Evolutionary conservation across 2,329 filamentous ascomycete genomes (phyloP).

Genomic region (Aspergillus phoenicis): DNA sequence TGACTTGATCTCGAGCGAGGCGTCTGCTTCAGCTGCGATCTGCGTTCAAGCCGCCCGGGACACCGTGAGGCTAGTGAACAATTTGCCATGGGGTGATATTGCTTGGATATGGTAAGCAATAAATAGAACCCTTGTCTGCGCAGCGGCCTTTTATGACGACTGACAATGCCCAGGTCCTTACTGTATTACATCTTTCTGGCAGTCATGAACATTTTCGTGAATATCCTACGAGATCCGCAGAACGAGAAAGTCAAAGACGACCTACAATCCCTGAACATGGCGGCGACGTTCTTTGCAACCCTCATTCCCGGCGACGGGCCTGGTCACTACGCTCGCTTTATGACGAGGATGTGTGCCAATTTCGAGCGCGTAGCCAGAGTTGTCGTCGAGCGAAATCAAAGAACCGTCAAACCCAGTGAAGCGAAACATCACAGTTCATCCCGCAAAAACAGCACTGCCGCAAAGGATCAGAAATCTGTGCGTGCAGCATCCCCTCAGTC

Average conservation of each 20-base stretch:
- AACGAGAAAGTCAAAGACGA: conserved; percentile 81
- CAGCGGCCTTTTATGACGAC: background rate
- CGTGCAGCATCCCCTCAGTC: conserved; percentile 20
- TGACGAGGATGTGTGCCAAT: conserved; percentile 85
- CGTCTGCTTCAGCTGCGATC: conserved; percentile 83
- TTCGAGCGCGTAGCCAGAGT: conserved; percentile 88
- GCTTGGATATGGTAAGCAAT: conserved; percentile 81
- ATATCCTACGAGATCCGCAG: conserved; percentile 87
- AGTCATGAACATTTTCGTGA: conserved; percentile 87
- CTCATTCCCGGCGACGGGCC: conserved; percentile 76
- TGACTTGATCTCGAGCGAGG: conserved; percentile 77
- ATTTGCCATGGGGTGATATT: conserved; percentile 90
- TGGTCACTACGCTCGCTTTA: conserved; percentile 82
- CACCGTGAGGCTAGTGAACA: conserved; percentile 87
- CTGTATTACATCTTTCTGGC: conserved; percentile 93
- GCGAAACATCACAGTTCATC: conserved; percentile 27
- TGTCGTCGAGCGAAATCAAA: conserved; percentile 85
- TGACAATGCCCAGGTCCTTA: conserved; percentile 62
- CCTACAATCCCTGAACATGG: conserved; percentile 80
- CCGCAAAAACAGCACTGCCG: background rate
- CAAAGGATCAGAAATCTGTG: background rate
- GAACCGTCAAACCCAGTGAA: conserved; percentile 55
- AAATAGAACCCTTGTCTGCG: background rate
- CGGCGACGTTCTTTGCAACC: conserved; percentile 85
- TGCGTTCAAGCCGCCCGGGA: conserved; percentile 88